Base-by-base conservation (phyloP, 1,284 basidiomycete species). In the Tilletia walkeri region DNA sequence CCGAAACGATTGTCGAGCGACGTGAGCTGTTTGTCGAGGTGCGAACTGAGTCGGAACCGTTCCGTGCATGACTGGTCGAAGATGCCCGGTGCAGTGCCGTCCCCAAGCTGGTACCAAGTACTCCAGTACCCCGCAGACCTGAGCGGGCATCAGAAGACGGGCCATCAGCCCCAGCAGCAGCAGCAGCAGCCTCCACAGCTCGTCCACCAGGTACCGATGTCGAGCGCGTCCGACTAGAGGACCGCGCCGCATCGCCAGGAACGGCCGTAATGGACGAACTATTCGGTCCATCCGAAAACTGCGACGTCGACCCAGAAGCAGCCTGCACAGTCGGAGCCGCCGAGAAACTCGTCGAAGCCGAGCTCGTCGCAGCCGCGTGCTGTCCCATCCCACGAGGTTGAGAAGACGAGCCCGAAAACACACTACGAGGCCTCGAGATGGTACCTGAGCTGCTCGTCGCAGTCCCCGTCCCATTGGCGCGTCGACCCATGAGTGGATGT, bases 281-380 rank as follows among this genome's bases (percentile, higher is more conserved):
- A 16, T 34, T 34, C 34, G 34, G 36, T 3, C 59, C 34, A 38
- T 41, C 59, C 16, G 34, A 41, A 16, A n/a, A 16, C 16, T 7
- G 20, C 16, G 59, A 63, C 18, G 59, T 36, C 12, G 34, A 34
- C 36, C 16, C 59, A 5, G 59, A 63, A 16, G 59, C 36, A 9
- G 36, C 12, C 59, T 36, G 18, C 12, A 63, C 59, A 9, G 59
- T 63, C 36, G 59, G 34, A 3, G 59, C 59, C 18, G 59, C 59
- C 30, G 59, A 63, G 12, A 63, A 63, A 38, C 59, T 63, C 12
- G 59, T 63, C 36, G 59, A 63, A 18, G 59, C 59, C 30, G 59
- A 63, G 16, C 16, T 53, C 50, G 50, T 53, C 18, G 50, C 20
- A 24, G 50, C 18, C 50, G 50, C 47, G 47, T 48, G 47, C n/a